Evolutionary conservation across 129 eudicot species (phyloP), one percentile per base, ranked within the genome.

Genomic region (Tagetes erecta): DNA sequence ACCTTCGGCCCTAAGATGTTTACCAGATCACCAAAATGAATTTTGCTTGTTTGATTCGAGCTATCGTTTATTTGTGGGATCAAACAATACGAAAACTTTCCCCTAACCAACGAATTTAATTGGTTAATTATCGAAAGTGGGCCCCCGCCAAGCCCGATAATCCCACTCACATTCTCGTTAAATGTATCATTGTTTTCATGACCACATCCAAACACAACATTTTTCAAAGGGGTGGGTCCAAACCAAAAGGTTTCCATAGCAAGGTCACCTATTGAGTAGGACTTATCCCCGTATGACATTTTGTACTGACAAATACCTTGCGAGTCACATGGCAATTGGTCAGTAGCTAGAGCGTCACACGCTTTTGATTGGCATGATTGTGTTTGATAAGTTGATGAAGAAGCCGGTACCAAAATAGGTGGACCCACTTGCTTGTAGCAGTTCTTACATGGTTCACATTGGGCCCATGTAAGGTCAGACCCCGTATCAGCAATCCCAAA

Each of bases 131-230:
- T 6, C 0, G 98, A 92, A n/a, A 87, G 47, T 0, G 82, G 44
- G 11, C 92, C 98, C 1, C 83, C 88, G 0, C 96, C 96, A 3
- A 89, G 90, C 0, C 96, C 98, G 6, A 92, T 38, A 0, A 92
- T 78, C n/a, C 96, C 96, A 0, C 91, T 80, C 2, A 67, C 80
- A 2, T 63, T 8, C 27, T 42, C 72, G 3, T 52, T 57, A 6
- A 82, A 89, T 0, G 77, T 77, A 0, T 87, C 95, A 0, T 36
- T 72, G 11, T 86, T 83, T 0, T 79, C 53, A 31, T 77, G 90
- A 0, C 90, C 95, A 37, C 98, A 92, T 0, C 98, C 96, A 6
- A 89, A 87, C 11, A 31, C 76, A 11, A 86, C 75, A 4, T 80
- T 86, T 30, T 80, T 83, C 3, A 89, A 8, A 0, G 74, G 27